phyloP scores from a whole-genome alignment of 106 monocot species.

The Ottelia alismoides region DNA sequence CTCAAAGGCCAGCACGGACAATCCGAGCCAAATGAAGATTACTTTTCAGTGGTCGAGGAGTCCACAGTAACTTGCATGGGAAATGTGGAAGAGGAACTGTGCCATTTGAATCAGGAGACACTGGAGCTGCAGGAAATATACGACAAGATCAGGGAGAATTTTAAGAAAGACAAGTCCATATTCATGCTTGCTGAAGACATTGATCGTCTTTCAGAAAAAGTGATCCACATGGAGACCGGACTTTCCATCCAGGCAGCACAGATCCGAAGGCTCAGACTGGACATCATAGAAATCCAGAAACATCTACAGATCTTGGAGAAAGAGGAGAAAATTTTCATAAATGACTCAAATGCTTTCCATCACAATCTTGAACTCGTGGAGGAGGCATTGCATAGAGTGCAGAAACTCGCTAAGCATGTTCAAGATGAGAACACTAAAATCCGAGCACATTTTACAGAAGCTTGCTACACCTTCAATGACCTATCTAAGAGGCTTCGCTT shows the following conservation, averaged over 20 bases:
- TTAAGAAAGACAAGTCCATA: constrained; percentile 31
- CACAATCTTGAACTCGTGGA: constrained; percentile 28
- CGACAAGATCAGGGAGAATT: constrained; percentile 29
- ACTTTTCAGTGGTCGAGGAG: too few relatives aligned
- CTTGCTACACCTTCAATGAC: constrained; percentile 6
- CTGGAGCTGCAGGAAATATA: constrained; percentile 24
- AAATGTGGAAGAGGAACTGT: background rate
- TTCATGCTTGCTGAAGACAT: constrained; percentile 55
- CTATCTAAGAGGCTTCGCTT: constrained; percentile 7
- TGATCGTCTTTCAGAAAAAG: constrained; percentile 47
- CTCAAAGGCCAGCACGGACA: too few relatives aligned
- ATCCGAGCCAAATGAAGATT: too few relatives aligned
- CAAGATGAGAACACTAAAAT: constrained; percentile 9
- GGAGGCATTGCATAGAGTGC: constrained; percentile 25
- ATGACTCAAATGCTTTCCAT: constrained; percentile 1
- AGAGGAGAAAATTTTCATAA: constrained; percentile 10
- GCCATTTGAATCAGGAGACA: constrained; percentile 7
- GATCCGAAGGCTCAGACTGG: constrained; percentile 28
- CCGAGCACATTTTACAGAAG: constrained; percentile 21
- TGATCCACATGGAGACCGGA: constrained; percentile 35
- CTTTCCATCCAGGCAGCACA: constrained; percentile 43
- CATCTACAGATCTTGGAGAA: constrained; percentile 27
- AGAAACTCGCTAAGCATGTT: constrained; percentile 23
- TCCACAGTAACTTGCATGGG: too few relatives aligned
- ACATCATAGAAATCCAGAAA: constrained; percentile 8